These are phyloP conservation scores for Komagataella mondaviorum DNA, from an alignment of 805 yeast species.

Conservation along the genomic window DNA sequence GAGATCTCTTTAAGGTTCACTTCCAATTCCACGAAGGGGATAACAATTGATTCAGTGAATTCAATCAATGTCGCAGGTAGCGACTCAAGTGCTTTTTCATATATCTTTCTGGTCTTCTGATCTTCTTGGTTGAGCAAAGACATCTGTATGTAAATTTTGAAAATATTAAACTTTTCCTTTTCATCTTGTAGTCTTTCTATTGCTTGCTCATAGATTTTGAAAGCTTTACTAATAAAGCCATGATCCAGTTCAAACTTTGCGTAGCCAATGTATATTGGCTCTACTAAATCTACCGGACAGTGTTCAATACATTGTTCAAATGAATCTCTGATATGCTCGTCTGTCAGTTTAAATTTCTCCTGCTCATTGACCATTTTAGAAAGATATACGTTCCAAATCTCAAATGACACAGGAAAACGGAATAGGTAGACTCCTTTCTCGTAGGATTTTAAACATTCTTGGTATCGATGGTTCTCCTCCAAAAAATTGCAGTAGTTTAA, in stretches of 20 bases:
- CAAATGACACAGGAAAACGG: slow-evolving; percentile 44
- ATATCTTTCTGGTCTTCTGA: slow-evolving; percentile 30
- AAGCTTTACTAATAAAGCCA: slow-evolving; percentile 38
- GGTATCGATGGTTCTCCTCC: slow-evolving; percentile 29
- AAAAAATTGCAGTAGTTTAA: slow-evolving; percentile 54
- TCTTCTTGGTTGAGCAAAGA: slow-evolving; percentile 25
- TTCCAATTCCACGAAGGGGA: slow-evolving; percentile 50
- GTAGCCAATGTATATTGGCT: slow-evolving; percentile 38
- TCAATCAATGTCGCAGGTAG: slow-evolving; percentile 14
- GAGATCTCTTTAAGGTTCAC: slow-evolving; percentile 30
- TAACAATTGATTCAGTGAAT: slow-evolving; percentile 25
- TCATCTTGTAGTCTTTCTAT: slow-evolving; percentile 14
- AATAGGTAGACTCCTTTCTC: slow-evolving; percentile 59
- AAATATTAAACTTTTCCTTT: slow-evolving; percentile 24
- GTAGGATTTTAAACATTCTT: slow-evolving; percentile 43
- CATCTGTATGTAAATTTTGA: slow-evolving; percentile 27
- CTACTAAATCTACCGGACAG: slow-evolving; percentile 34
- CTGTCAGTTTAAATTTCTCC: slow-evolving; percentile 17
- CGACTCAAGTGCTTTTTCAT: slow-evolving; percentile 32
- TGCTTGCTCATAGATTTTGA: slow-evolving; percentile 31
- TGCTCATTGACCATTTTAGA: slow-evolving; percentile 26
- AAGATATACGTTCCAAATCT: slow-evolving; percentile 63
- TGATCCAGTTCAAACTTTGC: slow-evolving; percentile 45
- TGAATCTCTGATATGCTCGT: slow-evolving; percentile 53
- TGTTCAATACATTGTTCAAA: slow-evolving; percentile 54